A percentile compares a stretch with the other conserved stretches of the same genome.
These are phyloP conservation scores for Phragmites australis DNA, from an alignment of 176 grass and related monocot species.

Conservation along the genomic window DNA sequence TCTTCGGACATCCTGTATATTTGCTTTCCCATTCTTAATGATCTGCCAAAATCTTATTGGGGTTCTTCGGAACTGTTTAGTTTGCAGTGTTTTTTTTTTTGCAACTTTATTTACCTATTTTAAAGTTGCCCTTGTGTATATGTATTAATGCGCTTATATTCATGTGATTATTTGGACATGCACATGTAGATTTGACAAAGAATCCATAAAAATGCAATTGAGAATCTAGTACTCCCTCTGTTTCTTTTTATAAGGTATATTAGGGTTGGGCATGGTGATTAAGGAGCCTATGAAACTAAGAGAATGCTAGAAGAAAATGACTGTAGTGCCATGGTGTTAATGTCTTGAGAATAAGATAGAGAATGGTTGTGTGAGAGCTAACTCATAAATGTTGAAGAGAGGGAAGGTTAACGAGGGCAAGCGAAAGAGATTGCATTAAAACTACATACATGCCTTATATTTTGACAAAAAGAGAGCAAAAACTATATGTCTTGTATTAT, in stretches of 20 bases:
- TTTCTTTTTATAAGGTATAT: not conserved
- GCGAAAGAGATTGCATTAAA: not conserved
- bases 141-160: not conserved
- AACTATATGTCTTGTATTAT: too few relatives aligned
- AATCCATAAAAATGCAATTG: not conserved
- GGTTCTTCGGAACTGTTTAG: slow-evolving; percentile 11
- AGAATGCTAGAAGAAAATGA: too few relatives aligned
- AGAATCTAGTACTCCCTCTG: not conserved
- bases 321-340: too few relatives aligned
- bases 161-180: not conserved
- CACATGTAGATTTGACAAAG: not conserved
- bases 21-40: not conserved
- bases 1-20: not conserved
- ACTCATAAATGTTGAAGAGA: too few relatives aligned
- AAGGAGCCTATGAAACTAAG: too few relatives aligned
- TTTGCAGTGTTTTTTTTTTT: not conserved
- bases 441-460: not conserved
- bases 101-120: slow-evolving; percentile 4
- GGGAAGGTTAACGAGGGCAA: too few relatives aligned
- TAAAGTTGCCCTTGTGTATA: not conserved
- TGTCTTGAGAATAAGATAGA: too few relatives aligned
- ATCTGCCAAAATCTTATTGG: not conserved
- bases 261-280: not conserved
- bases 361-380: too few relatives aligned
- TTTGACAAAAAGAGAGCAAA: not conserved